Evolutionary conservation across 176 grass and related monocot species (phyloP).

Genomic region (Bolboschoenus planiculmis): DNA sequence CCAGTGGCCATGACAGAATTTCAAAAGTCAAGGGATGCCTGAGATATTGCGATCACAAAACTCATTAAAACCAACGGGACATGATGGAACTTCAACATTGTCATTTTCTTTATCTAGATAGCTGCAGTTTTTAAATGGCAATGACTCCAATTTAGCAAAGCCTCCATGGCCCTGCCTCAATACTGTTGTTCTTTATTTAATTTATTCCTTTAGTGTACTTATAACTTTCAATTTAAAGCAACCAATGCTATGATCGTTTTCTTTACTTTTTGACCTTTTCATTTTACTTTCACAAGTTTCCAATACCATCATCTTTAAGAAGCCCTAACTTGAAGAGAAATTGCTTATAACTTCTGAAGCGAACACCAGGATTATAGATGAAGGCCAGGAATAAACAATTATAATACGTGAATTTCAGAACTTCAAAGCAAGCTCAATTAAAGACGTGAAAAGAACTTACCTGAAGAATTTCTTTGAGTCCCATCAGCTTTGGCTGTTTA

Average conservation of each 20-base stretch:
- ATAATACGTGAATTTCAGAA: neutral
- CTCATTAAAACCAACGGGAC: neutral
- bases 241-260: neutral
- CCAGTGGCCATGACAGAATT: neutral
- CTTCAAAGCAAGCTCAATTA: neutral
- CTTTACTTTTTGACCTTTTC: neutral
- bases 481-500: constrained; percentile 88
- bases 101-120: neutral
- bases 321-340: neutral
- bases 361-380: neutral
- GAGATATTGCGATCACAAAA: constrained; percentile 5
- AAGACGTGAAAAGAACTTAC: constrained; percentile 22
- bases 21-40: constrained; percentile 80
- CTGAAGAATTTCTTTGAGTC: constrained; percentile 95
- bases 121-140: constrained; percentile 1
- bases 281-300: neutral
- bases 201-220: neutral
- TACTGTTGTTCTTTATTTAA: neutral
- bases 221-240: neutral
- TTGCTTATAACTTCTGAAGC: neutral
- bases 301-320: neutral
- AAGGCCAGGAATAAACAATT: constrained; percentile 2
- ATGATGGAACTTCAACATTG: neutral
- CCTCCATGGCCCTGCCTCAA: neutral
- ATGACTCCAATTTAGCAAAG: neutral